phyloP scores from a whole-genome alignment of 176 grass and related monocot genomes.

The Poa annua region DNA sequence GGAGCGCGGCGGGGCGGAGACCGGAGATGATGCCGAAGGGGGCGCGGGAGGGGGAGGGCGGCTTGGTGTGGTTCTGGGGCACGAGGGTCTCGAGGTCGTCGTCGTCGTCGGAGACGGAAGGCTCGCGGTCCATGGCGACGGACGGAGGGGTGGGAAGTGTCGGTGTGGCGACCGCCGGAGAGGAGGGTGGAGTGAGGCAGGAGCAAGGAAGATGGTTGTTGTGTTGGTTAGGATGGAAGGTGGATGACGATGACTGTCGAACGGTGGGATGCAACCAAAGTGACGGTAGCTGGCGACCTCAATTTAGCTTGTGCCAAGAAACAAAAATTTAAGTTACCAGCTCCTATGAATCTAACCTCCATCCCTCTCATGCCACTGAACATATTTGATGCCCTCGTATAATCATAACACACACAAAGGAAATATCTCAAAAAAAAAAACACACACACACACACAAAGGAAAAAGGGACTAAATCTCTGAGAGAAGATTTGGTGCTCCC shows the following conservation, averaged over 20 bases:
- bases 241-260: conserved; percentile 41
- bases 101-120: conserved; percentile 75
- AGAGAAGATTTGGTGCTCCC: too few relatives aligned
- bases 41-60: conserved; percentile 25
- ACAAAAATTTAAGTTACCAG: too few relatives aligned
- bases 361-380: too few relatives aligned
- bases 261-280: not conserved
- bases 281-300: not conserved
- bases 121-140: conserved; percentile 59
- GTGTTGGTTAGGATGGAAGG: conserved; percentile 19
- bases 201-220: not conserved
- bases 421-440: too few relatives aligned
- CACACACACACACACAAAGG: too few relatives aligned
- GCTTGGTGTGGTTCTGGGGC: conserved; percentile 70
- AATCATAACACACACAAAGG: too few relatives aligned
- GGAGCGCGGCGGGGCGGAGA: conserved; percentile 38
- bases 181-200: conserved; percentile 10
- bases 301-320: too few relatives aligned
- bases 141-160: conserved; percentile 27
- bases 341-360: too few relatives aligned
- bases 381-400: too few relatives aligned
- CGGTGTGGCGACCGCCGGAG: conserved; percentile 33
- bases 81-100: conserved; percentile 89
- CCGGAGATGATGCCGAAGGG: conserved; percentile 40
- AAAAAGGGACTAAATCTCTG: too few relatives aligned